Evolutionary conservation across 345 rosid genomes (phyloP).

Genomic region (Excoecaria agallocha): DNA sequence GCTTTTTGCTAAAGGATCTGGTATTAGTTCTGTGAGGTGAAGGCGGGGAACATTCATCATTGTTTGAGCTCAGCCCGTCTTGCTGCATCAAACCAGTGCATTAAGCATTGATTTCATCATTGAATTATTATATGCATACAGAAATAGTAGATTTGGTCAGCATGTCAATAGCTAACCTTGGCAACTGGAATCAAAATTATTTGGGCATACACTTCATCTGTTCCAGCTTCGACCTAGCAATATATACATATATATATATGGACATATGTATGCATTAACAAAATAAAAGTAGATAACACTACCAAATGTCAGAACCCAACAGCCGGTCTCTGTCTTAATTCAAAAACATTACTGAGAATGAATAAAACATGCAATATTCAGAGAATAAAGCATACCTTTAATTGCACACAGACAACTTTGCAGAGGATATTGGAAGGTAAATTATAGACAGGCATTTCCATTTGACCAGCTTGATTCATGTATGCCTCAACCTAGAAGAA

Average conservation of each 20-base stretch:
- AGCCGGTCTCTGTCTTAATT: neutral
- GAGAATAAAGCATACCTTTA: conserved; percentile 35
- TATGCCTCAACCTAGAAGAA: conserved; percentile 38
- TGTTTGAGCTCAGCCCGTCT: conserved; percentile 25
- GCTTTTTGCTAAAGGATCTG: conserved; percentile 40
- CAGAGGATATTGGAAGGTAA: conserved; percentile 52
- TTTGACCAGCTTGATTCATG: conserved; percentile 22
- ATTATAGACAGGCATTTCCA: conserved; percentile 47
- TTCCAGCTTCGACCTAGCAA: conserved; percentile 47
- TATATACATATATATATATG: too few relatives aligned
- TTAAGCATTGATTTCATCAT: neutral
- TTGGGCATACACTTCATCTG: conserved; percentile 56
- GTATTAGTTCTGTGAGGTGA: conserved; percentile 15
- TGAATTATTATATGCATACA: neutral
- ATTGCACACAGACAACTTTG: conserved; percentile 36
- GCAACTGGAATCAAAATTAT: conserved; percentile 43
- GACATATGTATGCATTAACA: neutral
- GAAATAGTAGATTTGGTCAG: neutral
- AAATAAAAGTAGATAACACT: neutral
- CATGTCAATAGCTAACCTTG: conserved; percentile 34
- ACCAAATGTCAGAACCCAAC: neutral
- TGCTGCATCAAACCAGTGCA: conserved; percentile 32
- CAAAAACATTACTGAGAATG: neutral
- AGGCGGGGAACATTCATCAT: conserved; percentile 12
- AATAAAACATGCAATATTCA: neutral